These are phyloP conservation scores for Paramecium bursaria DNA, from an alignment of 73 alveolate species.

Conservation along the genomic window DNA sequence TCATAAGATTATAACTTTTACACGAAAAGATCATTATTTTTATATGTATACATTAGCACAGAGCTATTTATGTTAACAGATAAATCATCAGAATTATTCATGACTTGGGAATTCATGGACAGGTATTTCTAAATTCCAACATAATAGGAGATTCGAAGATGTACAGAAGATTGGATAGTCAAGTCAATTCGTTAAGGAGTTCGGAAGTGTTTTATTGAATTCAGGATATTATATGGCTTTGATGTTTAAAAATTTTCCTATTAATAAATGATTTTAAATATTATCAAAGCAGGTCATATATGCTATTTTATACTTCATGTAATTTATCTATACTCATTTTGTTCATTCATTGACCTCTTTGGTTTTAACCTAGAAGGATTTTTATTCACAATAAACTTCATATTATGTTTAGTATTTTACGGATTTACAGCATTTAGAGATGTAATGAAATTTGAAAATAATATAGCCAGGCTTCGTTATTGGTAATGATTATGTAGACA, in stretches of 20 bases:
- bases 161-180: slow-evolving; percentile 22
- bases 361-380: no score
- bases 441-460: no score
- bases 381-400: no score
- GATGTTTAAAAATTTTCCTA: slow-evolving; percentile 61
- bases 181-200: not conserved
- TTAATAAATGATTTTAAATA: no score
- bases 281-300: no score
- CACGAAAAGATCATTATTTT: slow-evolving; percentile 77
- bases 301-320: no score
- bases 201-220: slow-evolving; percentile 11
- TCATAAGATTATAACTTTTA: slow-evolving; percentile 78
- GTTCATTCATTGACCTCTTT: no score
- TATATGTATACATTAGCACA: slow-evolving; percentile 76
- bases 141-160: slow-evolving; percentile 57
- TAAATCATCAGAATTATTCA: slow-evolving; percentile 62
- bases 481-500: no score
- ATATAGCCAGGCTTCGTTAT: no score
- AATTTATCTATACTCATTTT: no score
- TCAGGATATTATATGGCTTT: slow-evolving; percentile 65
- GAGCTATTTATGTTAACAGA: slow-evolving; percentile 84
- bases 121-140: slow-evolving; percentile 46
- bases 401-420: no score
- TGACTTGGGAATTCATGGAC: slow-evolving; percentile 83
- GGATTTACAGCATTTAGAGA: no score